phyloP scores from a whole-genome alignment of 2,329 filamentous ascomycete genomes.

The Plectosphaerella sp. region DNA sequence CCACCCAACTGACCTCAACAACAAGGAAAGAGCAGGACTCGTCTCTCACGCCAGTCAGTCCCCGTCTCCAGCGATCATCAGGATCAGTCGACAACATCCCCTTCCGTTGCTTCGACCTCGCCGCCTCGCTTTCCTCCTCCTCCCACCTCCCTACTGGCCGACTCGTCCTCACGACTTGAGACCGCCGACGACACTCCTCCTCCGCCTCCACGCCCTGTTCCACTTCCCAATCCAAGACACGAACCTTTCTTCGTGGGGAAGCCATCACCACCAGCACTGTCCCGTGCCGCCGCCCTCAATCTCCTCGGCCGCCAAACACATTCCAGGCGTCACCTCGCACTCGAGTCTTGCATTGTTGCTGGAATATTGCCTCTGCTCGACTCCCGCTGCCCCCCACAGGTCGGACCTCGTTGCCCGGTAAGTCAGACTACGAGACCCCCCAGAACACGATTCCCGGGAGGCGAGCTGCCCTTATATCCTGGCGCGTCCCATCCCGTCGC shows the following conservation, averaged over 20 bases:
- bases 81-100: constrained; percentile 4
- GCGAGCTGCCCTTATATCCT: neutral
- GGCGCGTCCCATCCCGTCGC: constrained; percentile 2
- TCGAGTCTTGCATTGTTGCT: constrained; percentile 10
- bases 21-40: neutral
- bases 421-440: constrained; percentile 5
- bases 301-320: constrained; percentile 7
- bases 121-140: constrained; percentile 1
- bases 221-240: neutral
- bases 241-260: constrained; percentile 10
- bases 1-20: constrained; percentile 1
- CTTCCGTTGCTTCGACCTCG: neutral
- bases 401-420: constrained; percentile 8
- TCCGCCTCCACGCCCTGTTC: neutral
- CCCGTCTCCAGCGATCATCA: too few species aligned
- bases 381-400: constrained; percentile 1
- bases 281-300: constrained; percentile 9
- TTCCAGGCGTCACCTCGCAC: constrained; percentile 3
- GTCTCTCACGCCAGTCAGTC: neutral
- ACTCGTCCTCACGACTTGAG: constrained; percentile 1
- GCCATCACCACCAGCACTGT: constrained; percentile 10
- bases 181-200: neutral
- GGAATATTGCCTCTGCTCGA: constrained; percentile 15
- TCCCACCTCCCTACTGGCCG: constrained; percentile 5
- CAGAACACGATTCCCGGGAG: neutral